phyloP scores from a whole-genome alignment of 2,329 filamentous ascomycete species.

The Sporothrix sp. region DNA sequence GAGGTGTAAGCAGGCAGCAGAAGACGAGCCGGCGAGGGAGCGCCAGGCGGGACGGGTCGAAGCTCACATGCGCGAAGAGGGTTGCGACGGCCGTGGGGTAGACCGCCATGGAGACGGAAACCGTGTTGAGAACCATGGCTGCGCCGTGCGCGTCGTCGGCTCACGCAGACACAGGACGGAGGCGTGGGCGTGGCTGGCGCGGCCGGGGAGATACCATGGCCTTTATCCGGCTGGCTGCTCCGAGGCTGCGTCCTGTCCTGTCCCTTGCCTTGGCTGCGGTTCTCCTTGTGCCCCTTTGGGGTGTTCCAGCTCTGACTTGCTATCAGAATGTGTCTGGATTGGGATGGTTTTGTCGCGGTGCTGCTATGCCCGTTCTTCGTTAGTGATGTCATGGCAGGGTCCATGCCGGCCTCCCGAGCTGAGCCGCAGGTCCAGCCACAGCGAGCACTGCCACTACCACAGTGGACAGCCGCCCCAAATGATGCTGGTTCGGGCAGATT shows the following conservation, averaged over 20 bases:
- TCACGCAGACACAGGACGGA: too few relatives aligned
- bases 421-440: too few relatives aligned
- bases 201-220: too few relatives aligned
- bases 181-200: too few relatives aligned
- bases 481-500: too few relatives aligned
- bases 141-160: too few relatives aligned
- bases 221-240: background rate
- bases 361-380: background rate
- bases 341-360: background rate
- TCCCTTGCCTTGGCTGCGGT: too few relatives aligned
- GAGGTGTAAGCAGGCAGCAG: background rate
- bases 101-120: slow-evolving; percentile 72
- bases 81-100: slow-evolving; percentile 83
- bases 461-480: too few relatives aligned
- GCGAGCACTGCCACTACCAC: too few relatives aligned
- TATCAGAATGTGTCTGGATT: too few relatives aligned
- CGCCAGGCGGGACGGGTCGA: background rate
- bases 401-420: background rate
- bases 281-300: background rate
- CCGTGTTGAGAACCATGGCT: slow-evolving; percentile 51
- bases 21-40: background rate
- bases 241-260: too few relatives aligned
- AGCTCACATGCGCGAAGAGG: slow-evolving; percentile 72
- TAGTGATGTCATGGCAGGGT: slow-evolving; percentile 7
- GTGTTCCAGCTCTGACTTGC: background rate